These are phyloP conservation scores for Rubroboletus satanas DNA, from an alignment of 768 basidiomycete genomes.

Conservation along the genomic window DNA sequence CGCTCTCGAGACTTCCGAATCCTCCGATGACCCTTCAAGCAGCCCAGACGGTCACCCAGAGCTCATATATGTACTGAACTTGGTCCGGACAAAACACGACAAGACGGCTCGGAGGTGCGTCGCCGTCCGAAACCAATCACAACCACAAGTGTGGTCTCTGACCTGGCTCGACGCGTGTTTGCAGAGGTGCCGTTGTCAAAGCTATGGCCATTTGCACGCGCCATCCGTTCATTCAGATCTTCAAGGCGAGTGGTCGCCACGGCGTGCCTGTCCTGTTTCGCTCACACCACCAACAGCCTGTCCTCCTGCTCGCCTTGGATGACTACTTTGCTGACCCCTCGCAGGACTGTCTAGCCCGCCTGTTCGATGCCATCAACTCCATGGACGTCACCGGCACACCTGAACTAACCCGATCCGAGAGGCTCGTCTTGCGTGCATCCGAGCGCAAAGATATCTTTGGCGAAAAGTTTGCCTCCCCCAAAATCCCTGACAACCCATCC, in stretches of 20 bases:
- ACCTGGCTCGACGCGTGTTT: slow-evolving; percentile 5
- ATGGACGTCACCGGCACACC: slow-evolving; percentile 85
- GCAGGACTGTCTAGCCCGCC: slow-evolving; percentile 80
- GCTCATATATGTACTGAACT: slow-evolving; percentile 82
- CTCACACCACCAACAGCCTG: slow-evolving; percentile 54
- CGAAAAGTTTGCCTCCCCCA: slow-evolving; percentile 61
- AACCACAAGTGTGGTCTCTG: slow-evolving; percentile 1
- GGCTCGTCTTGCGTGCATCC: slow-evolving; percentile 82
- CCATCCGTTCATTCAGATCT: slow-evolving; percentile 93
- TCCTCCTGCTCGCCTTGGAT: slow-evolving; percentile 89
- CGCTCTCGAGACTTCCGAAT: slow-evolving; percentile 54
- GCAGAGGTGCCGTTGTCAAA: slow-evolving; percentile 89
- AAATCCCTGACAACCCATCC: slow-evolving; percentile 15
- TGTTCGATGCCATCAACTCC: slow-evolving; percentile 91
- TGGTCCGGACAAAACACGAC: slow-evolving; percentile 90
- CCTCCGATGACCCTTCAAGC: slow-evolving; percentile 27
- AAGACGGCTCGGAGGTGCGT: slow-evolving; percentile 71
- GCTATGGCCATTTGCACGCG: slow-evolving; percentile 92
- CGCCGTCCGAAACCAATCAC: slow-evolving; percentile 3
- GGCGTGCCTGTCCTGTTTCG: neutral
- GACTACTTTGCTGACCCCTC: slow-evolving; percentile 91
- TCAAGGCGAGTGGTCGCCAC: slow-evolving; percentile 58
- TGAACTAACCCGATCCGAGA: slow-evolving; percentile 73
- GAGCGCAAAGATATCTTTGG: slow-evolving; percentile 91
- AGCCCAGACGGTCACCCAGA: slow-evolving; percentile 37